phyloP scores from a whole-genome alignment of 176 grass and related monocot genomes.

The Oryza punctata region DNA sequence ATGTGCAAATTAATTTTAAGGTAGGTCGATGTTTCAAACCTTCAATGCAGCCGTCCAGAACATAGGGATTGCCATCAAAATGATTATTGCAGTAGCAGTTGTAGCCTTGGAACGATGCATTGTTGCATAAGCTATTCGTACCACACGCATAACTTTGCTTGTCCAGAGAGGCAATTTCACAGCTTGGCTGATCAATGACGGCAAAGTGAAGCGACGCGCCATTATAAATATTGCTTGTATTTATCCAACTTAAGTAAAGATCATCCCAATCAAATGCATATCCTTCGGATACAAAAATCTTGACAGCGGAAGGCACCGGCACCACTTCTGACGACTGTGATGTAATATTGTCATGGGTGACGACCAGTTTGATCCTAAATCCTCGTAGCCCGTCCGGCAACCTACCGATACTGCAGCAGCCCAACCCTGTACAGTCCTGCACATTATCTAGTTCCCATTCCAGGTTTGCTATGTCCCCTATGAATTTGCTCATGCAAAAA shows the following conservation, averaged over 20 bases:
- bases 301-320: not conserved
- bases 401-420: not conserved
- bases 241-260: not conserved
- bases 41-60: too few relatives aligned
- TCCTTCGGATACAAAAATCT: not conserved
- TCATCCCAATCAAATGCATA: accelerated
- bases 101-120: too few relatives aligned
- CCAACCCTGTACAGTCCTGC: not conserved
- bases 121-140: accelerated
- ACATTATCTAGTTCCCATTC: not conserved
- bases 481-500: not conserved
- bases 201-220: accelerated
- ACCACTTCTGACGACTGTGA: not conserved
- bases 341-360: not conserved
- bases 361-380: not conserved
- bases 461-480: too few relatives aligned
- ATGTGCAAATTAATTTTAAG: too few relatives aligned
- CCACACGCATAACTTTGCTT: too few relatives aligned
- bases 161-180: too few relatives aligned
- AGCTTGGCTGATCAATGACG: too few relatives aligned
- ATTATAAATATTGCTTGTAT: not conserved
- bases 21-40: too few relatives aligned
- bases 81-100: too few relatives aligned
- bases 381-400: not conserved
- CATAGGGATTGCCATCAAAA: too few relatives aligned